Conservation (phyloP, 306 rosid species). For the Vicia faba region DNA sequence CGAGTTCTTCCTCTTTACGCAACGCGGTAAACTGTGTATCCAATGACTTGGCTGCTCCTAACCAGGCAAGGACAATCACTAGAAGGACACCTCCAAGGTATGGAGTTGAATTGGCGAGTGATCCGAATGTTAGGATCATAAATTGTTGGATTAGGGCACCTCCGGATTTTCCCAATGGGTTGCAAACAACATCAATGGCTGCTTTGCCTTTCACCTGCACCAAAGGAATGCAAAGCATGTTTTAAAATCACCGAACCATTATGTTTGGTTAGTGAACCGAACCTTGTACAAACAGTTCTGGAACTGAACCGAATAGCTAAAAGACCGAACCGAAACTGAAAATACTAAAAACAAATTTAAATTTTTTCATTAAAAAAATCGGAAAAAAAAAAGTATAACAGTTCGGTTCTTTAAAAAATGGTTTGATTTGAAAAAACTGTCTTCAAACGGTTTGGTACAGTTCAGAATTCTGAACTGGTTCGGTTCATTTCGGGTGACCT, state of each 20-base stretch:
- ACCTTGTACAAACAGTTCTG: too few relatives aligned
- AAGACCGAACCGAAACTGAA: too few relatives aligned
- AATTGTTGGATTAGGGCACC: conserved; percentile 98
- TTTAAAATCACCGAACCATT: not conserved
- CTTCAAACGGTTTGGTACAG: too few relatives aligned
- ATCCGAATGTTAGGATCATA: conserved; percentile 89
- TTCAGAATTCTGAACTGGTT: too few relatives aligned
- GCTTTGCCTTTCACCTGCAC: conserved; percentile 95
- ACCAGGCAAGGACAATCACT: conserved; percentile 85
- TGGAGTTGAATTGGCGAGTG: conserved; percentile 95
- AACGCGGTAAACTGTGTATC: conserved; percentile 80
- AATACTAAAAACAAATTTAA: too few relatives aligned
- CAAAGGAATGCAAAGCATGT: conserved; percentile 31
- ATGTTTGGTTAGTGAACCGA: too few relatives aligned
- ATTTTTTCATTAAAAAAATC: too few relatives aligned
- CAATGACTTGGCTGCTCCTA: conserved; percentile 82
- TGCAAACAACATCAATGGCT: conserved; percentile 98
- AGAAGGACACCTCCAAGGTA: conserved; percentile 88
- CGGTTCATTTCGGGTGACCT: too few relatives aligned
- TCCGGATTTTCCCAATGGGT: conserved; percentile 96
- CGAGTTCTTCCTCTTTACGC: conserved; percentile 89
- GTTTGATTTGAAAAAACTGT: too few relatives aligned
- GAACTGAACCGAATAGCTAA: too few relatives aligned
- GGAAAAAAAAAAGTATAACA: too few relatives aligned
- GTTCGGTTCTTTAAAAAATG: too few relatives aligned